Evolutionary conservation across 1,284 basidiomycete species (phyloP).

Genomic region (Marasmius tenuissimus): DNA sequence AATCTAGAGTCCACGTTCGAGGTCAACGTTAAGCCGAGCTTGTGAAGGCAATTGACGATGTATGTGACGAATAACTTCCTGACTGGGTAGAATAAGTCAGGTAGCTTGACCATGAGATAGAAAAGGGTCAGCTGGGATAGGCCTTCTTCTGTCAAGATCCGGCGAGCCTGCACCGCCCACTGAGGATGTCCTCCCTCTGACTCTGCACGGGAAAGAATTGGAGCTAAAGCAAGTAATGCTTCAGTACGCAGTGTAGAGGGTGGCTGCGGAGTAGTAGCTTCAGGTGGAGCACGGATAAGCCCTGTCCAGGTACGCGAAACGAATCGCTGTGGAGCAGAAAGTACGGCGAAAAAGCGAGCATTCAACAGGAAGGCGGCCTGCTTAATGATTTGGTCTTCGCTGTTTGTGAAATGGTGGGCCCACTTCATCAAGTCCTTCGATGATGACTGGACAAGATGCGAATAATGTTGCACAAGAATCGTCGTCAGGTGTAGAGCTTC

Average conservation of each 20-base stretch:
- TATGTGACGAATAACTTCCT: constrained; percentile 95
- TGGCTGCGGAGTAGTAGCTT: constrained; percentile 44
- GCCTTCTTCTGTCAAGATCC: constrained; percentile 89
- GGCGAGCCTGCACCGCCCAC: constrained; percentile 91
- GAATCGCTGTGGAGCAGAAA: constrained; percentile 92
- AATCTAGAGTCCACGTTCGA: constrained; percentile 83
- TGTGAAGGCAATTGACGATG: constrained; percentile 88
- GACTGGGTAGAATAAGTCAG: constrained; percentile 91
- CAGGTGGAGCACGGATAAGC: constrained; percentile 80
- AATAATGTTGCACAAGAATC: constrained; percentile 85
- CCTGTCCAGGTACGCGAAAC: constrained; percentile 94
- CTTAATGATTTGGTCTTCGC: constrained; percentile 90
- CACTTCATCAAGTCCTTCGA: constrained; percentile 96
- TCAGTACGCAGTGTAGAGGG: constrained; percentile 79
- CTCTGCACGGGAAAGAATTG: constrained; percentile 72
- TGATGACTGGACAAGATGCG: constrained; percentile 73
- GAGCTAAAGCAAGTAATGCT: constrained; percentile 90
- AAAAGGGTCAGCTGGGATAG: constrained; percentile 88
- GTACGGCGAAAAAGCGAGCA: constrained; percentile 92
- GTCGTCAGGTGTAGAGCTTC: constrained; percentile 93
- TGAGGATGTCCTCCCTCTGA: constrained; percentile 66
- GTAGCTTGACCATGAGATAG: constrained; percentile 90
- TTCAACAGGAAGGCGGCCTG: constrained; percentile 93
- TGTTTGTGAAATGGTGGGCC: constrained; percentile 79
- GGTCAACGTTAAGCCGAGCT: constrained; percentile 79